Evolutionary conservation across 345 rosid genomes (phyloP), one percentile per base, ranked within the genome.

Genomic region (Gossypium herbaceum): DNA sequence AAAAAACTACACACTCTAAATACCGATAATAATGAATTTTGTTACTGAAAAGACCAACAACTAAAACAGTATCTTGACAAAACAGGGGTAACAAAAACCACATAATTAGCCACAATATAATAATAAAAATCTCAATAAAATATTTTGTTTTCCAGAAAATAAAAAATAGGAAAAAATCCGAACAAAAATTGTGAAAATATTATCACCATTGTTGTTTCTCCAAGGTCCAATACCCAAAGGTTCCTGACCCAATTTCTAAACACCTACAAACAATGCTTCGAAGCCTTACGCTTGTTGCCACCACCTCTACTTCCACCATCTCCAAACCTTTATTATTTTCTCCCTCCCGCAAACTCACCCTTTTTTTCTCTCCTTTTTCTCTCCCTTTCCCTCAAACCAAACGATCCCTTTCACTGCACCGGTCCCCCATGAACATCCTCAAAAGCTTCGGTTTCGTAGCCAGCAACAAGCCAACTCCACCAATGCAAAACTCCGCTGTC

Each of bases 401-500:
- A 29, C 67, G 77, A 12, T 66, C 50, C 69, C 9, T 79, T 57
- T 84, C 84, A 73, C 15, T 48, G 47, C 70, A 59, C 85, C 68
- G 22, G 1, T 70, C 90, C 62, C 80, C 86, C 19, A 88, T 94
- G 97, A 91, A 92, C 87, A 91, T 94, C 80, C 97, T 94, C 83
- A 94, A 87, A 86, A 91, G 84, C 76, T 76, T 94, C 61, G 94
- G 97, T 2, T 88, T 94, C 63, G 98, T 95, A 65, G 81, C 82
- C 66, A 57, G 22, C 57, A 41, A 4, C 51, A 68, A 83, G 9
- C 72, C 88, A 0, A 89, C 81, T 76, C 88, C 91, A 0, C 76
- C 83, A 68, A 80, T 75, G 86, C 90, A 85, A 44, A 86, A 86
- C 74, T 86, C 96, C 2, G 83, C 92, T 25, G 81, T 89, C 82